Evolutionary conservation across 2,329 filamentous ascomycete species (phyloP).

Genomic region (Hortaea sp.): DNA sequence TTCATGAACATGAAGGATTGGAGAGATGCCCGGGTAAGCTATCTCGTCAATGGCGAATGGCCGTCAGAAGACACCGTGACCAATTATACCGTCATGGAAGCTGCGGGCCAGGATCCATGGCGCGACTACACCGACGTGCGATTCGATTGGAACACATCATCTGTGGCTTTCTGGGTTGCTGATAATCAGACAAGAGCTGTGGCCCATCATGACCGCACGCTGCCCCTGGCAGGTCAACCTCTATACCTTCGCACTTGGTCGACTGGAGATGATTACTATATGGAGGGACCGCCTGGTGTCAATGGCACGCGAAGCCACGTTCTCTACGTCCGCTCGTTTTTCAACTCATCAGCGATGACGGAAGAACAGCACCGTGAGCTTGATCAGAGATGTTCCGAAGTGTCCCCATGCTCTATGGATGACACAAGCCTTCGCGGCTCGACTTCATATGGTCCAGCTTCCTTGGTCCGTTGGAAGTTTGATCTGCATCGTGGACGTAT

Average conservation of each 20-base stretch:
- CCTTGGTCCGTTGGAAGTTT: slow-evolving; percentile 11
- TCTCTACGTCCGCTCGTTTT: slow-evolving; percentile 35
- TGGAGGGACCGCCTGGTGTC: slow-evolving; percentile 32
- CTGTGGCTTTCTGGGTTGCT: slow-evolving; percentile 32
- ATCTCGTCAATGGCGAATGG: slow-evolving; percentile 32
- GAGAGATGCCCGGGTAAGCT: slow-evolving; percentile 29
- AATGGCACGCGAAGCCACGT: slow-evolving; percentile 29
- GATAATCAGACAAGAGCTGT: slow-evolving; percentile 26
- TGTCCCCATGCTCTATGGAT: slow-evolving; percentile 2
- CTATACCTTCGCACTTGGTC: slow-evolving; percentile 37
- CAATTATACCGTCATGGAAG: slow-evolving; percentile 24
- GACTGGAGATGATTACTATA: slow-evolving; percentile 33
- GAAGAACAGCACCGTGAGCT: slow-evolving; percentile 6
- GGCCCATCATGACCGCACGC: slow-evolving; percentile 19
- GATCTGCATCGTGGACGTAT: slow-evolving; percentile 7
- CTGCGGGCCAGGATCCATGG: slow-evolving; percentile 22
- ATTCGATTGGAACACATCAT: slow-evolving; percentile 35
- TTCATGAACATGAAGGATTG: slow-evolving; percentile 34
- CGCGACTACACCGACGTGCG: slow-evolving; percentile 31
- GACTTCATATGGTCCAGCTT: slow-evolving; percentile 10
- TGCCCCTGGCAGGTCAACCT: slow-evolving; percentile 32
- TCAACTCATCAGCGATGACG: slow-evolving; percentile 36
- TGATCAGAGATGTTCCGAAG: slow-evolving; percentile 3
- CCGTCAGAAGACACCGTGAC: slow-evolving; percentile 26
- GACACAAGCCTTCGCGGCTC: slow-evolving; percentile 11